Base-by-base conservation (phyloP, 2,329 filamentous ascomycete species). In the Cercospora brassicicola region DNA sequence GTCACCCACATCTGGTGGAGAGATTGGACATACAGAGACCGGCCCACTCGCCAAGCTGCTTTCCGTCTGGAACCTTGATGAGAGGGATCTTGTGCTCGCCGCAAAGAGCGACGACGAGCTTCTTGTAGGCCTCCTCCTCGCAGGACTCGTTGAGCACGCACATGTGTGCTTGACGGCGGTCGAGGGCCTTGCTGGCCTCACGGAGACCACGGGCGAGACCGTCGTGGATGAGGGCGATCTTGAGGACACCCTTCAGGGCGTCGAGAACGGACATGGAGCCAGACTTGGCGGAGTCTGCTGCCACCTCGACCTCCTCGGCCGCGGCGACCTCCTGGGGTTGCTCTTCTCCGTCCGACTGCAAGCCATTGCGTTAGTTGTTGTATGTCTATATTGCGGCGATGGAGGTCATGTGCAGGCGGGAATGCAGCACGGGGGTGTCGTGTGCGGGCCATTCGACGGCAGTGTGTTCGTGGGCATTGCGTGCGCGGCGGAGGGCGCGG, bases 71-170 rank as follows among this genome's bases (percentile, higher is more conserved):
- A 74, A 99, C 95, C 92, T 99, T 98, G 90, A 99, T 99, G 79
- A 99, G 87, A 76, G 95, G 95, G 80, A 99, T 99, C 90, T 97
- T 97, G 88, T 99, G 95, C 90, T 99, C 95, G 74, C 91, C 92
- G 92, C 95, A 99, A 71, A 99, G 91, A 73, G 95, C 95, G 78
- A 98, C 92, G 79, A 99, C 94, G 76, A 99, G 90, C 91, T 99
- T 99, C 93, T 99, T 99, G 90, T 99, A 99, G 77, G 95, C 94
- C 86, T 99, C 95, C 90, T 99, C 95, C 88, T 99, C 95, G 88
- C 95, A 99, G 77, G 91, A 91, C 90, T 99, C 95, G 90, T 99
- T 99, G 79, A 99, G 90, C 77, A 99, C 95, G 84, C 95, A 99
- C 94, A 99, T 98, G 88, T 99, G 95, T 70, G 95, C 95, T 87